phyloP scores from a whole-genome alignment of 257 asterid species.

The Linaria vulgaris region DNA sequence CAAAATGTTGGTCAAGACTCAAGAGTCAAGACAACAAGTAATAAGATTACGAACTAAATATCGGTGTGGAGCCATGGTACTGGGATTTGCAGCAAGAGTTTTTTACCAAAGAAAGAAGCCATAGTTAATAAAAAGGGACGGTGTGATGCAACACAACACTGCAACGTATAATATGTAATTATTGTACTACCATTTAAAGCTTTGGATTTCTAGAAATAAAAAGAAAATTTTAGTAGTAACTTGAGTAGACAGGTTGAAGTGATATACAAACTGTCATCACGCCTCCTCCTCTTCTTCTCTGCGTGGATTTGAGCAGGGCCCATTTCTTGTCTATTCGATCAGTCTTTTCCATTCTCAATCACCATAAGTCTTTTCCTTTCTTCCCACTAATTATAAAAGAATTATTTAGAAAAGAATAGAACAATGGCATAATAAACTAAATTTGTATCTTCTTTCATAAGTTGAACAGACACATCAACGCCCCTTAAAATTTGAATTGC shows the following conservation, averaged over 20 bases:
- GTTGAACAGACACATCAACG: no score
- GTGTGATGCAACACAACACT: no score
- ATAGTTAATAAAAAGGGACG: conserved; percentile 17
- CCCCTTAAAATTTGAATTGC: no score
- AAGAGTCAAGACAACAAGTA: no score
- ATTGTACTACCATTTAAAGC: conserved; percentile 27
- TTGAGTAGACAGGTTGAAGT: conserved; percentile 51
- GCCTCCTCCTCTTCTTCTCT: conserved; percentile 30
- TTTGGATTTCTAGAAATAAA: conserved; percentile 27
- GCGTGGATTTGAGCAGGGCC: conserved; percentile 29
- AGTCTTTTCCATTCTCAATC: no score
- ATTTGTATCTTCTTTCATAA: no score
- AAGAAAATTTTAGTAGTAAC: conserved; percentile 4
- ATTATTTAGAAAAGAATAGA: not conserved
- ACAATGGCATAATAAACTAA: no score
- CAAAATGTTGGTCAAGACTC: no score
- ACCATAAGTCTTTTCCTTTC: conserved; percentile 1
- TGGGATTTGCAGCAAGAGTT: conserved; percentile 3
- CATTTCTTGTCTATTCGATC: conserved; percentile 23
- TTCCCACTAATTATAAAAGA: not conserved
- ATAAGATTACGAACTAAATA: no score
- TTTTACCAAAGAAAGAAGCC: conserved; percentile 32
- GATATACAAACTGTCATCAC: conserved; percentile 53
- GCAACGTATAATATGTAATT: conserved; percentile 23
- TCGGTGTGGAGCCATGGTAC: no score